phyloP scores from a whole-genome alignment of 2,329 filamentous ascomycete species.

The Aureobasidium sp. region DNA sequence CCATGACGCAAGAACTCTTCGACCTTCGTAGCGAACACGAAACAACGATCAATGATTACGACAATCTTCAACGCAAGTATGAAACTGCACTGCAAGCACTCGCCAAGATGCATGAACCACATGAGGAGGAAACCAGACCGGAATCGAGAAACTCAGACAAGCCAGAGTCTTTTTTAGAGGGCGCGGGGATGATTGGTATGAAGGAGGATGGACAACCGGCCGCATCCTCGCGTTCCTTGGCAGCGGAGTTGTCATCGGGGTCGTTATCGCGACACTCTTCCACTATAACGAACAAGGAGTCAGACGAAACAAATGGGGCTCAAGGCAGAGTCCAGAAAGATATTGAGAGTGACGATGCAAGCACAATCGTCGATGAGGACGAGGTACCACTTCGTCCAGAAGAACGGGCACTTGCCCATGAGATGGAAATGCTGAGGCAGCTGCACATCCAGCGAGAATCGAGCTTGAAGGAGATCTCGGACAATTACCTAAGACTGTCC shows the following conservation, averaged over 20 bases:
- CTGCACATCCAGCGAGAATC: slow-evolving; percentile 71
- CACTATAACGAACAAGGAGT: slow-evolving; percentile 25
- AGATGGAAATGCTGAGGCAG: slow-evolving; percentile 63
- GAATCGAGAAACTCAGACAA: slow-evolving; percentile 43
- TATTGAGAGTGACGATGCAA: slow-evolving; percentile 39
- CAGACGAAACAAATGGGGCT: slow-evolving; percentile 54
- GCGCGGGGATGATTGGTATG: slow-evolving; percentile 61
- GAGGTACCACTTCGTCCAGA: slow-evolving; percentile 18
- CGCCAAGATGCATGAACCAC: slow-evolving; percentile 72
- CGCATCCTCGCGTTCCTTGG: slow-evolving; percentile 84
- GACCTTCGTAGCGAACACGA: slow-evolving; percentile 90
- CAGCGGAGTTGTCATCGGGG: slow-evolving; percentile 85
- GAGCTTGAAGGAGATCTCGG: slow-evolving; percentile 63
- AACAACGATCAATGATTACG: slow-evolving; percentile 69
- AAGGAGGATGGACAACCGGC: slow-evolving; percentile 57
- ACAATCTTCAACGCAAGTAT: slow-evolving; percentile 79
- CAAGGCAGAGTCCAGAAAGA: slow-evolving; percentile 37
- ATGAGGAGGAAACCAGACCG: slow-evolving; percentile 55
- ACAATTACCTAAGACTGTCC: slow-evolving; percentile 78
- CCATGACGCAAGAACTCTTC: slow-evolving; percentile 82
- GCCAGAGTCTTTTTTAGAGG: slow-evolving; percentile 78
- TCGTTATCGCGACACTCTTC: slow-evolving; percentile 52
- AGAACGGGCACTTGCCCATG: slow-evolving; percentile 37
- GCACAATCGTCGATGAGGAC: slow-evolving; percentile 17
- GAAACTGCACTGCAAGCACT: slow-evolving; percentile 78